Evolutionary conservation across 257 asterid genomes (phyloP).

Genomic region (Jacaranda copaia): DNA sequence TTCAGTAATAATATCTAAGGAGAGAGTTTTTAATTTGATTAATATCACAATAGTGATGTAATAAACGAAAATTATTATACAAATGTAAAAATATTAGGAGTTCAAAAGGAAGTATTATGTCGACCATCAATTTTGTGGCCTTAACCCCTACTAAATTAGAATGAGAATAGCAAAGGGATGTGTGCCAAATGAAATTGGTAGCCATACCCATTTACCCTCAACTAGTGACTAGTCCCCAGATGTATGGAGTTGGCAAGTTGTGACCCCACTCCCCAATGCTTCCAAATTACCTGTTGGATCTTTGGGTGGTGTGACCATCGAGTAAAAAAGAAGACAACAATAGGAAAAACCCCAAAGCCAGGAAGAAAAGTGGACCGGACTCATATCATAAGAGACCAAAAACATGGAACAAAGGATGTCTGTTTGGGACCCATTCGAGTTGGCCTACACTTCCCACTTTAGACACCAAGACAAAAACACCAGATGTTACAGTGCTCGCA

Average conservation of each 20-base stretch:
- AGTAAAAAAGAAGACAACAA: neutral
- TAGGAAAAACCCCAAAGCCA: neutral
- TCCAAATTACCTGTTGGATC: neutral
- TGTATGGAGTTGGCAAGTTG: neutral
- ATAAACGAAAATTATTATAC: too few relatives aligned
- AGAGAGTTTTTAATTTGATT: too few relatives aligned
- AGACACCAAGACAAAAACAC: constrained; percentile 31
- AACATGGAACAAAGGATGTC: constrained; percentile 22
- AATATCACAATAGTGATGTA: too few relatives aligned
- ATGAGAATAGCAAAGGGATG: neutral
- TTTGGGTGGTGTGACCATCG: neutral
- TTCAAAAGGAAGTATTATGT: too few relatives aligned
- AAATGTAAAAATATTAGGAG: too few relatives aligned
- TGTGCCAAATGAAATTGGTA: neutral
- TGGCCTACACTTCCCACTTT: constrained; percentile 21
- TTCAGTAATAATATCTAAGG: too few relatives aligned
- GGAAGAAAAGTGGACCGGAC: constrained; percentile 9
- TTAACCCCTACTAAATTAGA: neutral
- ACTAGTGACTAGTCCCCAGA: neutral
- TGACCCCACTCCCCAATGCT: neutral
- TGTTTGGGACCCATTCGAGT: constrained; percentile 33
- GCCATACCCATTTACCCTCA: neutral
- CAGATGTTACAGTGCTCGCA: neutral
- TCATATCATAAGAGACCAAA: neutral
- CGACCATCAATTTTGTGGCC: too few relatives aligned